phyloP scores from a whole-genome alignment of 2,329 filamentous ascomycete species.

The Alternaria infectoria region DNA sequence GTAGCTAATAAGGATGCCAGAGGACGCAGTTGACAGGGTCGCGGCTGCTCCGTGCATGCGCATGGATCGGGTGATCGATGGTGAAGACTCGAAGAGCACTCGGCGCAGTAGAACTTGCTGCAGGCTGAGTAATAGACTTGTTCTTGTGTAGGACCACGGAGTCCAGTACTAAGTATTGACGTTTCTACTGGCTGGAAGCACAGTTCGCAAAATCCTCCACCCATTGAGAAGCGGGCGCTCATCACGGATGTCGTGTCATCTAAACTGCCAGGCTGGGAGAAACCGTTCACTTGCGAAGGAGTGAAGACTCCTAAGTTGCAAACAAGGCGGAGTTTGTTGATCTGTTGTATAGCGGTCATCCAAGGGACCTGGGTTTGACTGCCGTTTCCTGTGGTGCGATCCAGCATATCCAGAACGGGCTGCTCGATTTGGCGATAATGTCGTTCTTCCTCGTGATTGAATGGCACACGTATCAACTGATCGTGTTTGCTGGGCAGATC shows the following conservation, averaged over 20 bases:
- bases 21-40: background rate
- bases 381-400: background rate
- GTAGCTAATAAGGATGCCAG: background rate
- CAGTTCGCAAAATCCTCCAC: background rate
- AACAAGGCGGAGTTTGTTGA: slow-evolving; percentile 55
- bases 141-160: background rate
- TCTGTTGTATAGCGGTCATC: slow-evolving; percentile 49
- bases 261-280: background rate
- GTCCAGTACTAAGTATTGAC: background rate
- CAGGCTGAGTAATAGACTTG: background rate
- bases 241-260: background rate
- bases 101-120: background rate
- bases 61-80: background rate
- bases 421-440: background rate
- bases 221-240: slow-evolving; percentile 1
- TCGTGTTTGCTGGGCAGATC: slow-evolving; percentile 49
- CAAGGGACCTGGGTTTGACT: background rate
- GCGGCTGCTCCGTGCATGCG: background rate
- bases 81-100: background rate
- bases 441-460: background rate
- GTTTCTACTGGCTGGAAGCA: background rate
- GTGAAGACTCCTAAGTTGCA: slow-evolving; percentile 53
- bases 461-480: background rate
- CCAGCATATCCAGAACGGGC: background rate
- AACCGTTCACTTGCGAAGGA: background rate